Evolutionary conservation across 441 rosid species (phyloP).

Genomic region (Metrosideros polymorpha): DNA sequence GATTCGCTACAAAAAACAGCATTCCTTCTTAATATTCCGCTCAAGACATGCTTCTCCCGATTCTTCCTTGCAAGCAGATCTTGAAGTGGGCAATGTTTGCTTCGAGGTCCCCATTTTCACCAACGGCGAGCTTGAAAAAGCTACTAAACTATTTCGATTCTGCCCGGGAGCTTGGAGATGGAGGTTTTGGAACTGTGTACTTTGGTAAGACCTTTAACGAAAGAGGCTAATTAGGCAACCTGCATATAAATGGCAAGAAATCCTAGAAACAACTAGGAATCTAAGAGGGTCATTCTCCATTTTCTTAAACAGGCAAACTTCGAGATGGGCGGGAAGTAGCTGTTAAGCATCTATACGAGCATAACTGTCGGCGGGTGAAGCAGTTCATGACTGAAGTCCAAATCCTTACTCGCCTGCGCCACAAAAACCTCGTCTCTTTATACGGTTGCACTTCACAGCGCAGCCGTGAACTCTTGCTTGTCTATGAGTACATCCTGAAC

Average conservation of each 20-base stretch:
- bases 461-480: neutral
- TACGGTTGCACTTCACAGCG: neutral
- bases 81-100: conserved; percentile 9
- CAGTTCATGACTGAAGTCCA: neutral
- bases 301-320: neutral
- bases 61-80: conserved; percentile 27
- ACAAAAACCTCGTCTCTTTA: neutral
- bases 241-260: neutral
- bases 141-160: neutral
- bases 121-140: neutral
- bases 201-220: neutral
- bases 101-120: neutral
- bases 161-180: neutral
- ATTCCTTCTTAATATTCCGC: conserved; percentile 8
- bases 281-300: neutral
- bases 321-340: neutral
- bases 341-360: neutral
- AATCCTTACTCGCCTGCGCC: neutral
- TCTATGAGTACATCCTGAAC: neutral
- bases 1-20: conserved; percentile 5
- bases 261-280: neutral
- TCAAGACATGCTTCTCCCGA: conserved; percentile 16
- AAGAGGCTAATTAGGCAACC: neutral
- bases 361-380: neutral
- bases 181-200: neutral